Conservation (phyloP, 169 alveolate genomes). For the Cryptosporidium bovis region DNA sequence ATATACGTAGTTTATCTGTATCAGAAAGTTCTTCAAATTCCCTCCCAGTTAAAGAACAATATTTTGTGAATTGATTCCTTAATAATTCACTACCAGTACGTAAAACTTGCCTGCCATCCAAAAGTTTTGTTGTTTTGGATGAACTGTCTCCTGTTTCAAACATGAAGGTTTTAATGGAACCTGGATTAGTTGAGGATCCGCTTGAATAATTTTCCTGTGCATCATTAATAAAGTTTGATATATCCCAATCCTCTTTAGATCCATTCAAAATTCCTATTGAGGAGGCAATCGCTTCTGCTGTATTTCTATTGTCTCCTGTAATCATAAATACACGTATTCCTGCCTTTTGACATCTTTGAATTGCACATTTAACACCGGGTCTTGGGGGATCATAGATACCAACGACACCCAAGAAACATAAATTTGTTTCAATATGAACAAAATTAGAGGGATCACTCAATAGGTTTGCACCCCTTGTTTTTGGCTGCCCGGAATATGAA, state of each 20-base stretch:
- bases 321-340: constrained; percentile 99
- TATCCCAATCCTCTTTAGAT: constrained; percentile 54
- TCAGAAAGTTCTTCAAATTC: constrained; percentile 92
- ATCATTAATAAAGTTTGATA: constrained; percentile 30
- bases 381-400: constrained; percentile 99
- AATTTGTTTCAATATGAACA: constrained; percentile 89
- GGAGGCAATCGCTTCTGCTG: constrained; percentile 98
- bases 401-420: constrained; percentile 93
- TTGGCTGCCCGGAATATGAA: constrained; percentile 75
- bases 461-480: constrained; percentile 74
- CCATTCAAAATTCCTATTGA: constrained; percentile 91
- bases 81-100: constrained; percentile 54
- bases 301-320: constrained; percentile 98
- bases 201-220: constrained; percentile 6
- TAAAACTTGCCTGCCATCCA: constrained; percentile 1
- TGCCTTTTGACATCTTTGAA: constrained; percentile 93
- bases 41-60: constrained; percentile 91
- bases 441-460: constrained; percentile 77
- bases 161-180: constrained; percentile 39
- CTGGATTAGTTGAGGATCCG: constrained; percentile 16
- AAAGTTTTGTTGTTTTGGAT: neutral
- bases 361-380: constrained; percentile 93
- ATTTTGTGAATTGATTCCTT: constrained; percentile 47
- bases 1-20: constrained; percentile 81
- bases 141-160: constrained; percentile 8